phyloP scores from a whole-genome alignment of 2,329 filamentous ascomycete species.

The Fusarium burgessii region DNA sequence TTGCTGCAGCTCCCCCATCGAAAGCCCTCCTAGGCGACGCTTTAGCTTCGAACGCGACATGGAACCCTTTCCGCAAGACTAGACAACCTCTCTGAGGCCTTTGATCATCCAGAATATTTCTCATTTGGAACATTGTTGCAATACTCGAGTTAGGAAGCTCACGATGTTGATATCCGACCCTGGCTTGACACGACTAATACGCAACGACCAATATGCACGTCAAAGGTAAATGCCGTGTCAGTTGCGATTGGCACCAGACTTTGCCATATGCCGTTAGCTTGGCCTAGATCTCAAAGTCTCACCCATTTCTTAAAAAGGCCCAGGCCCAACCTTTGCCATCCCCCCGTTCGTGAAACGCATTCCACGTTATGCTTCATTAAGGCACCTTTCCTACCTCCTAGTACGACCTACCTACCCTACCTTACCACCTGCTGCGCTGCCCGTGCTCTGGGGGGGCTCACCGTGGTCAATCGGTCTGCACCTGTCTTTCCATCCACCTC shows the following conservation, averaged over 20 bases:
- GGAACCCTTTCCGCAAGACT: slow-evolving; percentile 32
- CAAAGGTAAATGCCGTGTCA: slow-evolving; percentile 31
- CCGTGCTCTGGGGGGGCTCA: not conserved
- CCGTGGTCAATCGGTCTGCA: slow-evolving; percentile 18
- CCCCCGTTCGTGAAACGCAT: slow-evolving; percentile 34
- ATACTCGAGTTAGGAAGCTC: slow-evolving; percentile 1
- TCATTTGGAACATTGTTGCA: not conserved
- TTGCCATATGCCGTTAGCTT: slow-evolving; percentile 28
- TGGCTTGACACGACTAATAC: slow-evolving; percentile 22
- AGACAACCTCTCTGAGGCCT: slow-evolving; percentile 9
- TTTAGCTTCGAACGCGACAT: slow-evolving; percentile 35
- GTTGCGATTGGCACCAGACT: slow-evolving; percentile 17
- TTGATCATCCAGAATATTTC: slow-evolving; percentile 4
- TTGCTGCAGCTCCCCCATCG: slow-evolving; percentile 33
- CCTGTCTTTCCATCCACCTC: slow-evolving; percentile 10
- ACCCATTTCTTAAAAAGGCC: slow-evolving; percentile 38
- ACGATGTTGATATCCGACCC: slow-evolving; percentile 21
- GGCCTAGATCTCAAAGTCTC: not conserved
- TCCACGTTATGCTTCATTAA: slow-evolving; percentile 33
- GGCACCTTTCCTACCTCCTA: slow-evolving; percentile 14
- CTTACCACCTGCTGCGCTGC: not conserved
- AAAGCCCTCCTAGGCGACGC: slow-evolving; percentile 16
- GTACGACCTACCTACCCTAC: not conserved
- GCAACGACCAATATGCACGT: slow-evolving; percentile 28
- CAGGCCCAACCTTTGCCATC: slow-evolving; percentile 38